A percentile compares a stretch with the other conserved stretches of the same genome.
These are phyloP conservation scores for Acer yangbiense DNA, from an alignment of 345 rosid genomes.

Conservation along the genomic window DNA sequence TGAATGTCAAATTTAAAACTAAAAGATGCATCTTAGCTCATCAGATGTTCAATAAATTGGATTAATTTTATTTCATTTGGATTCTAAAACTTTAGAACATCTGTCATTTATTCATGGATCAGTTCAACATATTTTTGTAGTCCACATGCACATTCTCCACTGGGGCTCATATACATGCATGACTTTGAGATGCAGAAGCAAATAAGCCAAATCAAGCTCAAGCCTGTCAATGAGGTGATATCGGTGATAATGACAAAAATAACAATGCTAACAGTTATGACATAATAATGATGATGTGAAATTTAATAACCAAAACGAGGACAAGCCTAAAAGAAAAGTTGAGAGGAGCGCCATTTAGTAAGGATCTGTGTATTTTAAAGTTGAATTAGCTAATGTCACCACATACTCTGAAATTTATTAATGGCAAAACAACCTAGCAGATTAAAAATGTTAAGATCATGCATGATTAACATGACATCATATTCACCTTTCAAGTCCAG, in stretches of 20 bases:
- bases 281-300: background rate
- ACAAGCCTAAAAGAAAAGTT: constrained; percentile 24
- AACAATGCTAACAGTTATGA: background rate
- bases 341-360: constrained; percentile 21
- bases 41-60: background rate
- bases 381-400: constrained; percentile 10
- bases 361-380: constrained; percentile 23
- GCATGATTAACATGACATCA: background rate
- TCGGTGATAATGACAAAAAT: background rate
- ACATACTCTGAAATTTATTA: background rate
- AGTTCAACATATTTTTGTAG: constrained; percentile 21
- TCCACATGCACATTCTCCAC: constrained; percentile 17
- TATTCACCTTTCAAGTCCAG: background rate
- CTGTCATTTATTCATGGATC: constrained; percentile 1
- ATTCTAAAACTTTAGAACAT: constrained; percentile 21
- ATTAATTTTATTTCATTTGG: constrained; percentile 13
- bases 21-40: constrained; percentile 12
- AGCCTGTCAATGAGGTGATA: constrained; percentile 15
- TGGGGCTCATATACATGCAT: background rate
- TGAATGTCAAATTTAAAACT: background rate
- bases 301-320: constrained; percentile 28
- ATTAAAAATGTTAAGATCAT: background rate
- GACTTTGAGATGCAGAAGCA: constrained; percentile 21
- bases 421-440: background rate
- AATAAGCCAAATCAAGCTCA: constrained; percentile 18